Evolutionary conservation across 192 early-diverging fungal genomes (phyloP), one percentile per base, ranked within the genome.

Genomic region (Spizellomyces punctatus): DNA sequence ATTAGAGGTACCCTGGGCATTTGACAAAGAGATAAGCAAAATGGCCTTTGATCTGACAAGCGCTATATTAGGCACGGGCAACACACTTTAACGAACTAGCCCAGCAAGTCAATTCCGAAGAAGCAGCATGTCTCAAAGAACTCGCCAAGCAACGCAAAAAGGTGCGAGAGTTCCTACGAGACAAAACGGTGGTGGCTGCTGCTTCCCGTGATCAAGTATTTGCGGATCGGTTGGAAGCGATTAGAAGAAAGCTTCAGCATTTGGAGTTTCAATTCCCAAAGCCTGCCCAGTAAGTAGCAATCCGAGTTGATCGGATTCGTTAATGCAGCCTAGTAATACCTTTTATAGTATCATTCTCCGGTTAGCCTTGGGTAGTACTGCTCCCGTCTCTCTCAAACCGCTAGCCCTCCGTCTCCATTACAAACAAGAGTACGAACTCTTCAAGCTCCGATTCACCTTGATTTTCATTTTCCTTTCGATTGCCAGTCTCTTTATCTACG

Each of bases 341-440:
- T 72, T 44, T 57, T 36, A 3, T 41, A 82, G 80, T 47, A 63
- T 81, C 41, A 72, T 82, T 52, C 73, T 82, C 5, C 57, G 72
- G n/a, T 63, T 82, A n/a, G 81, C 81, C 1, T 59, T 82, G 16
- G 81, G 81, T 44, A 46, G 45, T 21, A 52, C 16, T 46, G 79
- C 79, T 10, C 81, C 81, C 16, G 69, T 80, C 46, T 76, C 81
- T 10, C 59, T 82, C 14, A 69, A 78, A 0, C 81, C 81, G 8
- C 61, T 75, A 41, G 17, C 54, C 6, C 72, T 78, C n/a, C 66
- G 81, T 6, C 22, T 82, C 4, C 54, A 82, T 6, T 82, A 78
- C 74, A 82, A 82, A 61, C 72, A 68, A 22, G 76, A 82, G 62
- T 82, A 82, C 55, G 81, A 82, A 58, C 7, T 77, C 36, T 82